Evolutionary conservation across 2,329 filamentous ascomycete species (phyloP).

Genomic region (Aureobasidium sp.): DNA sequence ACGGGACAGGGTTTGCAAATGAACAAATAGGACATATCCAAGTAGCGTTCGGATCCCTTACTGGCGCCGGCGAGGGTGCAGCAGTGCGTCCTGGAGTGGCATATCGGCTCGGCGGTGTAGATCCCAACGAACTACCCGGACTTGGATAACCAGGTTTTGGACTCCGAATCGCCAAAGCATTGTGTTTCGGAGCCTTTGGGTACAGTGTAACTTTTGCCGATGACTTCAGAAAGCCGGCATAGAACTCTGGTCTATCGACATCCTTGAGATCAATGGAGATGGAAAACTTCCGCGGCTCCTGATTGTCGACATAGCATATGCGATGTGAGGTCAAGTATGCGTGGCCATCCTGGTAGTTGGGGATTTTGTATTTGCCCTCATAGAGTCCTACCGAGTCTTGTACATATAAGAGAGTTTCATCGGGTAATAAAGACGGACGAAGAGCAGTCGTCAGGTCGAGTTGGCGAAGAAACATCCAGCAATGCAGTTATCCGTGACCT

Average conservation of each 20-base stretch:
- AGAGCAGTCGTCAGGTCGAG: slow-evolving; percentile 94
- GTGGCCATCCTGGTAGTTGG: slow-evolving; percentile 88
- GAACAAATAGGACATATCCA: slow-evolving; percentile 97
- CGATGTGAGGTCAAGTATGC: slow-evolving; percentile 94
- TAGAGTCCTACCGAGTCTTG: slow-evolving; percentile 97
- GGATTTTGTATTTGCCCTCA: slow-evolving; percentile 95
- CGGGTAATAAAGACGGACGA: slow-evolving; percentile 81
- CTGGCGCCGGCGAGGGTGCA: slow-evolving; percentile 41
- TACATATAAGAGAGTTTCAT: slow-evolving; percentile 92
- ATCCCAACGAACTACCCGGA: slow-evolving; percentile 40
- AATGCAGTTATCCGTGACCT: slow-evolving; percentile 11
- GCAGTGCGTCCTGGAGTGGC: slow-evolving; percentile 33
- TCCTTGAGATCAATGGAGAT: slow-evolving; percentile 82
- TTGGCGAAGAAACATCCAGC: slow-evolving; percentile 94
- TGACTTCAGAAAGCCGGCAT: slow-evolving; percentile 88
- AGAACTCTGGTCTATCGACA: slow-evolving; percentile 83
- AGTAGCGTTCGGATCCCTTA: slow-evolving; percentile 54
- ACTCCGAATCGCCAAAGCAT: slow-evolving; percentile 49
- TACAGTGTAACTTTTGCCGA: slow-evolving; percentile 87
- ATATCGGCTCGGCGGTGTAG: slow-evolving; percentile 37
- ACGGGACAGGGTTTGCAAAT: slow-evolving; percentile 85
- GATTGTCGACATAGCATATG: slow-evolving; percentile 87
- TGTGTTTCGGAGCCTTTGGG: slow-evolving; percentile 67
- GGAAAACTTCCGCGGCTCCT: slow-evolving; percentile 75
- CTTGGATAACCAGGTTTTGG: slow-evolving; percentile 40